Evolutionary conservation across 129 eudicot species (phyloP), one percentile per base, ranked within the genome.

Genomic region (Centaurea solstitialis): DNA sequence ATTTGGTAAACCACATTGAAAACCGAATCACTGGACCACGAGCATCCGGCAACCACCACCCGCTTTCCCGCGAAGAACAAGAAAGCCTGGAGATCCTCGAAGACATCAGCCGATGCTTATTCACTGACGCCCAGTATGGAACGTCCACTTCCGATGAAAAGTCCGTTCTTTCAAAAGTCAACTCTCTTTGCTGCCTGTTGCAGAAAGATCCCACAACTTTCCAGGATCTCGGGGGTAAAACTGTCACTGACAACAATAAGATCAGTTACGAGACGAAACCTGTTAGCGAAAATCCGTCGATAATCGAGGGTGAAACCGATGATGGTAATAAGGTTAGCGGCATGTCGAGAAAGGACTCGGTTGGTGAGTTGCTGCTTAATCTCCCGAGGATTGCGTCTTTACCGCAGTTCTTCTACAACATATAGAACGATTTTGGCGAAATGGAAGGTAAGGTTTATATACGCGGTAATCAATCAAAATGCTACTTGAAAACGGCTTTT

Each of bases 361-460:
- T 92, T 75, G 97, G 92, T 15, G 98, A 94, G 7, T 72, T 92
- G 88, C 84, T 94, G 80, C 89, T 90, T 39, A 90, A 92, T 74
- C 97, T 94, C 70, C 98, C 98, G 1, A 88, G 97, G 81, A 94
- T 92, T 23, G 96, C 97, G 10, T 94, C 98, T 59, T 77, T 92
- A 28, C 97, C 98, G 3, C 97, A 74, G 79, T 94, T 94, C 77
- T 84, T 88, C 76, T 88, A 85, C 80, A 90, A 90, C 64, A 38
- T 89, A 68, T 82, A 92, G 77, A 75, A 39, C 5, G 73, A 9
- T 67, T 67, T 74, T 74, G 80, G 72, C 53, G 79, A 21, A 35
- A 64, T 18, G 20, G 76, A 23, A 61, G 28, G 68, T 57, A 45
- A 74, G 61, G 78, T 15, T 53, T 53, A 2, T 47, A 50, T 17